Conservation (phyloP, 306 rosid genomes). For the Ammopiptanthus mongolicus region DNA sequence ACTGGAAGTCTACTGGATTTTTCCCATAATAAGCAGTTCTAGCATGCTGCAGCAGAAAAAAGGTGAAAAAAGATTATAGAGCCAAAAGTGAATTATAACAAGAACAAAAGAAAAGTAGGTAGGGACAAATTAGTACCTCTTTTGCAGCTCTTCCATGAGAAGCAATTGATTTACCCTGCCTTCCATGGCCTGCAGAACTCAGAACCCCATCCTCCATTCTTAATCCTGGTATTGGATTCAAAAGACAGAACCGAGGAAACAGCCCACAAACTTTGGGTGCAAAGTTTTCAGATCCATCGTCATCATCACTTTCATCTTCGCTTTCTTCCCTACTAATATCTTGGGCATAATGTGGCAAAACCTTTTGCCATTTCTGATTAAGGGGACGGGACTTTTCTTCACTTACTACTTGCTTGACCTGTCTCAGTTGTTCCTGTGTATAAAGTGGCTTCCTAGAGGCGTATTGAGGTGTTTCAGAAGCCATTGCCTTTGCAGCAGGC, state of each 20-base stretch:
- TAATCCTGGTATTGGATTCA: conserved; percentile 63
- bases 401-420: conserved; percentile 26
- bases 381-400: conserved; percentile 29
- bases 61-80: not conserved
- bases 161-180: conserved; percentile 40
- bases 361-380: conserved; percentile 33
- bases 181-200: conserved; percentile 36
- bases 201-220: conserved; percentile 39
- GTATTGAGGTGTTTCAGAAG: conserved; percentile 63
- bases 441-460: conserved; percentile 47
- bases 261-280: conserved; percentile 54
- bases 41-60: conserved; percentile 38
- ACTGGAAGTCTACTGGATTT: conserved; percentile 24
- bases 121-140: conserved; percentile 34
- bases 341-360: conserved; percentile 41
- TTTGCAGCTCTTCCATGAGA: conserved; percentile 43
- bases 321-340: conserved; percentile 39
- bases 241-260: conserved; percentile 58
- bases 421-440: conserved; percentile 44
- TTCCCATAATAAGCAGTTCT: conserved; percentile 33
- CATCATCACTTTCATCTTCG: conserved; percentile 53
- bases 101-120: not conserved
- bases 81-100: conserved; percentile 10
- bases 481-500: conserved; percentile 96
- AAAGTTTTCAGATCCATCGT: conserved; percentile 33